Base-by-base conservation (phyloP, 2,329 filamentous ascomycete genomes). In the Fusarium penzigii region DNA sequence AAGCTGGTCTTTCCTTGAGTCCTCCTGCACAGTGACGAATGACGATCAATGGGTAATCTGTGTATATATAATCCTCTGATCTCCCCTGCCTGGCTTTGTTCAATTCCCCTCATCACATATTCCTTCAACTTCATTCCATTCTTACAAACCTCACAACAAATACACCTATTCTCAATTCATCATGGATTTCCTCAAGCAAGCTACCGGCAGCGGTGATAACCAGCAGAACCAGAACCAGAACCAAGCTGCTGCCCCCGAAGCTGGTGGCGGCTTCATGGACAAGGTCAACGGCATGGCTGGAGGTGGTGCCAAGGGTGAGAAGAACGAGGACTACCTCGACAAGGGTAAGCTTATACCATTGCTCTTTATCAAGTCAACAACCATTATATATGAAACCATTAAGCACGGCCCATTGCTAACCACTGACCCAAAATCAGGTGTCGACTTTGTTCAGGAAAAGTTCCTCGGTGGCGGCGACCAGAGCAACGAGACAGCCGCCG, bases 271-370 rank as follows among this genome's bases (percentile, higher is more conserved):
- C 54, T 69, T 92, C 58, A 80, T 84, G 68, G 81, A 87, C 74
- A 90, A 89, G 76, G 47, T 92, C 53, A 90, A 93, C 76, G 68
- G 73, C 52, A 78, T 85, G 59, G 87, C 87, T 17, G 90, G 90
- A 36, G 90, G 90, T 48, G 90, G 90, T 38, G 73, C 73, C 34
- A 77, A 89, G 71, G 85, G 86, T 68, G 90, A 93, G 81, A 86
- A 90, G 82, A 88, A 92, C 63, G 89, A 94, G 72, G 89, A 93
- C 66, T 74, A 71, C n/a, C 82, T 94, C 47, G 90, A 94, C 75
- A 94, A 94, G 76, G 86, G 89, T 90, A 49, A 25, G 20, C 20
- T 25, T 25, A 25, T 25, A 25, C 20, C 55, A 55, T 11, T 29
- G 4, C 7, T 5, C 49, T 17, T 41, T 16, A 7, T 25, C 20